Base-by-base conservation (phyloP, 2,329 filamentous ascomycete species). In the Elsinoe arachidis region DNA sequence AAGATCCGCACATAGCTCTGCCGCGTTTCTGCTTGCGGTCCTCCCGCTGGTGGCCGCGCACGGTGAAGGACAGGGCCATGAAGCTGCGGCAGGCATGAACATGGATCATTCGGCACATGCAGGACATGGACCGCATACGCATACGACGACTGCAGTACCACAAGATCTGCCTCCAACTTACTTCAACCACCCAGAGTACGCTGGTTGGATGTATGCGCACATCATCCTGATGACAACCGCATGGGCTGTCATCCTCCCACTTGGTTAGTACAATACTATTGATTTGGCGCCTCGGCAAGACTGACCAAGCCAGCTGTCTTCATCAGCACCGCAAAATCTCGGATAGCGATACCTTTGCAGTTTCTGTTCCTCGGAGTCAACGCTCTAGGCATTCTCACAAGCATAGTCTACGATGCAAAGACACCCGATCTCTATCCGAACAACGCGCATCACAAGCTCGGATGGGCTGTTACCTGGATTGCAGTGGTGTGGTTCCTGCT, bases 351-450 rank as follows among this genome's bases (percentile, higher is more conserved):
- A 2, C 75, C 78, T 0, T 72, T 78, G 1, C 91, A 96, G 66
- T 78, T 90, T 60, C 60, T 68, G 12, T 77, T 77, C 65, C 72
- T 77, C 47, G 54, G 68, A 33, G 55, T 71, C 33, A 76, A 77
- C 60, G 64, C 63, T 19, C 43, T 85, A 1, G 88, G 85, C 15
- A 63, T 91, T 21, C 66, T 88, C 12, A 68, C 87, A 23, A 83
- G 81, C 6, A 78, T 81, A 52, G 74, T 89, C 34, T 96, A 96
- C 76, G 90, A 93, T 69, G 78, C 80, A 58, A 83, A 81, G 61
- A 95, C 90, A 0, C 90, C 90, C 1, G 88, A 96, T 67, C 75
- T 96, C 19, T 96, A 96, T 69, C 84, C 84, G 33, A 85, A 87
- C 68, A 95, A 95, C 68, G 82, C 86, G n/a, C 91, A 96, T 70